These are phyloP conservation scores for Tricharina praecox DNA, from an alignment of 495 filamentous ascomycete genomes.

Conservation along the genomic window DNA sequence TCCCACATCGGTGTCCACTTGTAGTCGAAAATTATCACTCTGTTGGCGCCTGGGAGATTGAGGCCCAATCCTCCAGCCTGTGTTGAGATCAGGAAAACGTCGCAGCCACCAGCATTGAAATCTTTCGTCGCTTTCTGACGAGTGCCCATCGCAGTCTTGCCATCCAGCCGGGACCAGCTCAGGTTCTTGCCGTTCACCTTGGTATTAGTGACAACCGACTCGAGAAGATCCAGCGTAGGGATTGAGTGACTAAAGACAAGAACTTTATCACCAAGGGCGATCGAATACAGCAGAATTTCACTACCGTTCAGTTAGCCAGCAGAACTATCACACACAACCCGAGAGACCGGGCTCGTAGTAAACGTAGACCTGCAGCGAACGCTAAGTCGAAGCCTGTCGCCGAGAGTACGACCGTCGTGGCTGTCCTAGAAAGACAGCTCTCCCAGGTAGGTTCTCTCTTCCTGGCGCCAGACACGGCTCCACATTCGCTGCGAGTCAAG, in stretches of 20 bases:
- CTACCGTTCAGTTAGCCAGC: conserved; percentile 37
- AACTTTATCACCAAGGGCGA: conserved; percentile 47
- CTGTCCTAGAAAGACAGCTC: too few relatives aligned
- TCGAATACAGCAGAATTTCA: conserved; percentile 45
- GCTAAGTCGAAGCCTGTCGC: too few relatives aligned
- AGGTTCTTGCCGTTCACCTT: conserved; percentile 30
- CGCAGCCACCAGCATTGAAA: conserved; percentile 32
- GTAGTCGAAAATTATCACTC: conserved; percentile 77
- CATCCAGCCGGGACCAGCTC: conserved; percentile 68
- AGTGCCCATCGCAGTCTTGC: conserved; percentile 33
- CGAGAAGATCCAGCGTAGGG: conserved; percentile 50
- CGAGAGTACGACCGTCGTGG: too few relatives aligned
- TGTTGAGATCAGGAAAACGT: conserved; percentile 67
- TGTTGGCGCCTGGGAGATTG: conserved; percentile 71
- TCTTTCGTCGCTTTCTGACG: conserved; percentile 39
- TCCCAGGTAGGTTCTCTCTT: too few relatives aligned
- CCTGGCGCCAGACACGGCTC: too few relatives aligned
- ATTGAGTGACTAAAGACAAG: conserved; percentile 68
- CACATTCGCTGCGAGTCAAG: too few relatives aligned
- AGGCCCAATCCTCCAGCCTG: conserved; percentile 64
- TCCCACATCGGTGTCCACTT: conserved; percentile 65
- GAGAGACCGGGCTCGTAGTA: too few relatives aligned
- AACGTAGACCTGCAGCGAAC: too few relatives aligned
- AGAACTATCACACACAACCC: too few relatives aligned
- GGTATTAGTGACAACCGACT: conserved; percentile 33